phyloP scores from a whole-genome alignment of 192 early-diverging fungal genomes.

The Gaertneriomyces sp. region DNA sequence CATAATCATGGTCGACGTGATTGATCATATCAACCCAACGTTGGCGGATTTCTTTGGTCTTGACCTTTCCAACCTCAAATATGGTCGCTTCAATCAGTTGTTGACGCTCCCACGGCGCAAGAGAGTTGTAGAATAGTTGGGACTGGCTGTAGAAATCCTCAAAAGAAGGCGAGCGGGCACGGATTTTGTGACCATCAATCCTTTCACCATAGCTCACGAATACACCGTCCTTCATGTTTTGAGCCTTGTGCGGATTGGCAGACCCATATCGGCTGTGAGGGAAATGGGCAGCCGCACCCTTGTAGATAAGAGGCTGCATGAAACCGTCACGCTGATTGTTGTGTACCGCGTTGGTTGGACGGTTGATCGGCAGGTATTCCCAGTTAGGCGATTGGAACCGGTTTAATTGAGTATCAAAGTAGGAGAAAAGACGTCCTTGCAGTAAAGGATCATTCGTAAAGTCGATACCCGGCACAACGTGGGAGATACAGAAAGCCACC shows the following conservation, averaged over 20 bases:
- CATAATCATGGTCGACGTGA: conserved; percentile 28
- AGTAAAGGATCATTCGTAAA: conserved; percentile 75
- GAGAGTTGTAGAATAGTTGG: conserved; percentile 38
- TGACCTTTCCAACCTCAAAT: conserved; percentile 38
- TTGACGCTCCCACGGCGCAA: conserved; percentile 27
- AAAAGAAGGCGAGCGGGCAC: conserved; percentile 8
- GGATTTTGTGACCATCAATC: conserved; percentile 10
- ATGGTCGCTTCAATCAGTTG: conserved; percentile 33
- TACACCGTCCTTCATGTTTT: conserved; percentile 1
- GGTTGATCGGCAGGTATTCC: conserved; percentile 78
- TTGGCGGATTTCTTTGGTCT: conserved; percentile 13
- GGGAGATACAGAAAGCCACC: conserved; percentile 69
- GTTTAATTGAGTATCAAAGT: conserved; percentile 78
- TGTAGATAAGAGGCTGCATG: conserved; percentile 62
- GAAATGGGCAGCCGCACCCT: conserved; percentile 63
- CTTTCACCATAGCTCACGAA: neutral
- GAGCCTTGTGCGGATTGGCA: conserved; percentile 14
- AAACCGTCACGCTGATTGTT: conserved; percentile 76
- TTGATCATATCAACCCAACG: conserved; percentile 23
- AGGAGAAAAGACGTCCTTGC: conserved; percentile 80
- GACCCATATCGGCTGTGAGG: conserved; percentile 21
- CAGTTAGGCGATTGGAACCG: conserved; percentile 72
- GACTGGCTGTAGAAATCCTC: conserved; percentile 25
- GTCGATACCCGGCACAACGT: conserved; percentile 78
- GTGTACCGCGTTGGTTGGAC: conserved; percentile 52